Percentiles rank a stretch among this genome's conserved stretches.
Evolutionary conservation across 192 early-diverging fungal genomes (phyloP).

Genomic region (Phycomyces nitens): DNA sequence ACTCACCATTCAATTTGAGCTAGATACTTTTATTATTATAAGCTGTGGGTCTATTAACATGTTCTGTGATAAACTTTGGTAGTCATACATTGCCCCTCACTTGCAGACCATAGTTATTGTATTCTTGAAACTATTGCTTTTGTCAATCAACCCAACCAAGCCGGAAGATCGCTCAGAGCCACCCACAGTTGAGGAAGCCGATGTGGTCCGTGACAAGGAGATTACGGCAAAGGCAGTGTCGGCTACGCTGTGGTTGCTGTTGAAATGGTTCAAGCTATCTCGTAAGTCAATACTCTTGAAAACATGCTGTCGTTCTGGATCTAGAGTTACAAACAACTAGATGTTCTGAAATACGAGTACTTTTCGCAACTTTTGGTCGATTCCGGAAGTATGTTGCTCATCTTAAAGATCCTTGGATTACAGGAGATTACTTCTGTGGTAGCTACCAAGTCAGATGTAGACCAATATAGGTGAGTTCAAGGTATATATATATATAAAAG

Average conservation of each 20-base stretch:
- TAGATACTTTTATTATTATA: too few relatives aligned
- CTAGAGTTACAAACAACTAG: slow-evolving; percentile 27
- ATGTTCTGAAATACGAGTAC: slow-evolving; percentile 75
- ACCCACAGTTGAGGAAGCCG: slow-evolving; percentile 37
- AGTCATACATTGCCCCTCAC: slow-evolving; percentile 44
- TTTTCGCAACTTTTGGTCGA: slow-evolving; percentile 75
- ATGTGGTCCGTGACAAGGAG: slow-evolving; percentile 63
- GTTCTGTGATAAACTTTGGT: not conserved
- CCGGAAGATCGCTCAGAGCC: not conserved
- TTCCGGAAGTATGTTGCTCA: slow-evolving; percentile 76
- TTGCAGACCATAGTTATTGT: slow-evolving; percentile 53
- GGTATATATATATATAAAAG: not conserved
- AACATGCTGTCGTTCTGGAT: slow-evolving; percentile 4
- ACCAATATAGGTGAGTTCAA: slow-evolving; percentile 39
- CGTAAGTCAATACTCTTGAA: slow-evolving; percentile 37
- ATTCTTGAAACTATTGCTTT: slow-evolving; percentile 46
- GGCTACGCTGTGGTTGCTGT: slow-evolving; percentile 58
- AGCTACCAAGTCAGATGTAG: slow-evolving; percentile 49
- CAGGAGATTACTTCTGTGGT: slow-evolving; percentile 51
- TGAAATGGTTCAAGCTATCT: slow-evolving; percentile 65
- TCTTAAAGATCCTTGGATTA: slow-evolving; percentile 81
- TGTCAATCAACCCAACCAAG: slow-evolving; percentile 24
- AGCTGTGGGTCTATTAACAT: too few relatives aligned
- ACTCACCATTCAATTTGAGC: not conserved
- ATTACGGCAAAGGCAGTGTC: slow-evolving; percentile 70